These are phyloP conservation scores for Fusarium praegraminearum DNA, from an alignment of 2,329 filamentous ascomycete species.

Conservation along the genomic window DNA sequence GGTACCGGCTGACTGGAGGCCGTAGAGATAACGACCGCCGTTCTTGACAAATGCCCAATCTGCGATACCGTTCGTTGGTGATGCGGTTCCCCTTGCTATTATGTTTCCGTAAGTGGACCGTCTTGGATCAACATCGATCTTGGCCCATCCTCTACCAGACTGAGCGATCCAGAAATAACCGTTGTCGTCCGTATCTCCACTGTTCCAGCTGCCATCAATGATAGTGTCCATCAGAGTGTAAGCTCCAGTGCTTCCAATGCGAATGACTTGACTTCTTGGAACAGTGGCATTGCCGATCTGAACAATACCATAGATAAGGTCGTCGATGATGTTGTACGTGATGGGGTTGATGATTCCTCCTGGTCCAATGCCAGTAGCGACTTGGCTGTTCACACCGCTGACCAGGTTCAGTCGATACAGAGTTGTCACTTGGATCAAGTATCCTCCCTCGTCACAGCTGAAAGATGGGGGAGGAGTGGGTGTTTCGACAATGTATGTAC, in stretches of 20 bases:
- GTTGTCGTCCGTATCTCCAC: slow-evolving; percentile 1
- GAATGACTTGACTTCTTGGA: slow-evolving; percentile 14
- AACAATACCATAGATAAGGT: slow-evolving; percentile 18
- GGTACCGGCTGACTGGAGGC: not conserved
- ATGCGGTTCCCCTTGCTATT: not conserved
- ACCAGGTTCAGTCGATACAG: slow-evolving; percentile 12
- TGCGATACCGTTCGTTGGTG: not conserved
- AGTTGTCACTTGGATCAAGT: slow-evolving; percentile 20
- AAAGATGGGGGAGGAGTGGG: slow-evolving; percentile 15
- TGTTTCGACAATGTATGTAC: slow-evolving; percentile 15
- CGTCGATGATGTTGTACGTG: slow-evolving; percentile 10
- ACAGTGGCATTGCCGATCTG: not conserved
- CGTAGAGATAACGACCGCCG: slow-evolving; percentile 7
- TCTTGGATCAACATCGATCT: slow-evolving; percentile 13
- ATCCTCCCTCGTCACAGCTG: slow-evolving; percentile 22
- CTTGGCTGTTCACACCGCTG: slow-evolving; percentile 1
- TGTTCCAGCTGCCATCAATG: slow-evolving; percentile 9
- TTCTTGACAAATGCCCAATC: slow-evolving; percentile 9
- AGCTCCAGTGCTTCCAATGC: slow-evolving; percentile 3
- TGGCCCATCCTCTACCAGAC: slow-evolving; percentile 7
- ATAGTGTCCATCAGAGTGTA: slow-evolving; percentile 16
- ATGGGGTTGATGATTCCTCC: slow-evolving; percentile 19
- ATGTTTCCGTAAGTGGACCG: slow-evolving; percentile 5
- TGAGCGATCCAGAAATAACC: slow-evolving; percentile 16
- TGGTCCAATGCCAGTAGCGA: not conserved